A percentile compares a stretch with the other conserved stretches of the same genome.
Conservation (phyloP, 306 rosid species). For the Bauhinia variegata region DNA sequence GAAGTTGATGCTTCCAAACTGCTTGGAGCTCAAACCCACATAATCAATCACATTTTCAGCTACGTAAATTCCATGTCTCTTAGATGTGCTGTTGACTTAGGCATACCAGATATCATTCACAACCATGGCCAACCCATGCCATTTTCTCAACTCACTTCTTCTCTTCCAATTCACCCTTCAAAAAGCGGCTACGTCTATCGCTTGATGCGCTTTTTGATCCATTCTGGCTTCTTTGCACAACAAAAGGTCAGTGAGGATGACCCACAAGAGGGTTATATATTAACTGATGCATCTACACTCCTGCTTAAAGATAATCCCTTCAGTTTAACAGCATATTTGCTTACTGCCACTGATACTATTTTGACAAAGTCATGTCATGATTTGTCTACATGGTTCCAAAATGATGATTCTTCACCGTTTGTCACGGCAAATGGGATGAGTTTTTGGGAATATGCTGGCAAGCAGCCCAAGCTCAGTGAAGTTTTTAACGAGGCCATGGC, state of each 20-base stretch:
- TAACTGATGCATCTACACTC: conserved; percentile 54
- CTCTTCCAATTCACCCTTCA: conserved; percentile 44
- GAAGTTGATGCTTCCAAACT: background rate
- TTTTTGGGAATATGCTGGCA: conserved; percentile 43
- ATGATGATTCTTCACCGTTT: conserved; percentile 44
- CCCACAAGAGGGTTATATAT: conserved; percentile 40
- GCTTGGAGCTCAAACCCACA: conserved; percentile 34
- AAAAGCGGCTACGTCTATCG: conserved; percentile 41
- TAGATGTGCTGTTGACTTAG: conserved; percentile 54
- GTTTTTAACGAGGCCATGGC: conserved; percentile 60
- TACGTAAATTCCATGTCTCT: conserved; percentile 46
- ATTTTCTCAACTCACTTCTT: conserved; percentile 40
- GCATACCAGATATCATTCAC: conserved; percentile 43
- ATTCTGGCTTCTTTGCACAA: conserved; percentile 49
- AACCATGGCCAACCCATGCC: conserved; percentile 48
- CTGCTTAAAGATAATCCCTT: conserved; percentile 41
- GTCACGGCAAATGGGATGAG: conserved; percentile 41
- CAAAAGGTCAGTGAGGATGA: background rate
- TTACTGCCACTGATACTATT: conserved; percentile 32
- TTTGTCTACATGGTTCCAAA: conserved; percentile 48
- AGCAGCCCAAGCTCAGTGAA: conserved; percentile 13
- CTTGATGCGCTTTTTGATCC: conserved; percentile 52
- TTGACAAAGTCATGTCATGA: conserved; percentile 44
- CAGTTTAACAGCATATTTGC: conserved; percentile 32
- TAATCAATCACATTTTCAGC: conserved; percentile 31